Base-by-base conservation (phyloP, 108 stramenopile genomes). In the Nitzschia putrida region DNA sequence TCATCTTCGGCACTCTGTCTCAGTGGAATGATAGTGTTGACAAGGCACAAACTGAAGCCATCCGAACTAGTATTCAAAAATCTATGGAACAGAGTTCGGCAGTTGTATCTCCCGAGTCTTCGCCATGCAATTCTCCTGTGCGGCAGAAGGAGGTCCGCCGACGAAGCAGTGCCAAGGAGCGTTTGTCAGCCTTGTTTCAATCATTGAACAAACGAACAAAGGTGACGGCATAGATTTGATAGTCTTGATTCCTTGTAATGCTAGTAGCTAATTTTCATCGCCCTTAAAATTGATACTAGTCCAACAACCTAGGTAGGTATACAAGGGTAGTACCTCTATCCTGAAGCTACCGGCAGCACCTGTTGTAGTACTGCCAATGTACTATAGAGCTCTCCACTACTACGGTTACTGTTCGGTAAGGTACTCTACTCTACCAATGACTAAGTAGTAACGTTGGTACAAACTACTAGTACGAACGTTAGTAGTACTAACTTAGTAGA, bases 101-200 rank as follows among this genome's bases (percentile, higher is more conserved):
- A 13, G 12, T 21, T 13, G 23, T 23, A 13, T 18, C 23, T 5
- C 22, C 54, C 54, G 13, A 55, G 29, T 34, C 54, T 1, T 55
- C 54, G 22, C 49, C 54, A 5, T 18, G 54, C 21, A 21, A 13
- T 23, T 24, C 12, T 10, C 21, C 54, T 21, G 2, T 13, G 25
- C 13, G 21, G 5, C n/a, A 55, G 25, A 23, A 50, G n/a, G 49
- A 20, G 49, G 49, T 18, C 12, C 54, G 54, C 13, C 54, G 54
- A 55, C n/a, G 54, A 23, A 18, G 54, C 21, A 24, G 23, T 55
- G 3, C 54, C 54, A 55, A 55, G 54, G 54, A 55, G 12, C 21
- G 25, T 21, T 24, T 55, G 54, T 21, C 54, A 1, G 18, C 54
- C 21, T 13, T 55, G 21, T 55, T 55, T 5, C 54, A 55, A 23